These are phyloP conservation scores for Stephanodiscus triporus DNA, from an alignment of 108 stramenopile genomes.

Conservation along the genomic window DNA sequence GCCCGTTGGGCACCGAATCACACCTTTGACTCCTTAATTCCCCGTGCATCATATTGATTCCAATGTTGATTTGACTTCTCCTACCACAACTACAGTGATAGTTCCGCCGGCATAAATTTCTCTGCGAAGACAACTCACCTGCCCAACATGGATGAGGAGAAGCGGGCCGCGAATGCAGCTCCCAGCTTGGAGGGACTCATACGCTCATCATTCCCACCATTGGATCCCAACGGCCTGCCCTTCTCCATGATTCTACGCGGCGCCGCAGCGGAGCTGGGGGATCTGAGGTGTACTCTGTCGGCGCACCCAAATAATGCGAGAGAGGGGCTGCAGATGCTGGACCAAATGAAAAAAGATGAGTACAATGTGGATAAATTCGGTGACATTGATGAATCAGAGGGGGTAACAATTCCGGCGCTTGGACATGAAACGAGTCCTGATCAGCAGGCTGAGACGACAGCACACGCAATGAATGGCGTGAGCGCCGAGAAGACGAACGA, in stretches of 20 bases:
- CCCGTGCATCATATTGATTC: too few relatives aligned
- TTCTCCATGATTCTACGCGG: conserved; percentile 47
- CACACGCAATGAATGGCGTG: not conserved
- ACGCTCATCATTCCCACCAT: conserved; percentile 41
- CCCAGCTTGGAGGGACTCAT: conserved; percentile 6
- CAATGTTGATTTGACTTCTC: not conserved
- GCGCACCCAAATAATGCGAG: conserved; percentile 15
- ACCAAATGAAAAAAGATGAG: not conserved
- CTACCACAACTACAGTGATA: too few relatives aligned
- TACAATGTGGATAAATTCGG: conserved; percentile 12
- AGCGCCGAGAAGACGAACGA: not conserved
- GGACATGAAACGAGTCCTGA: not conserved
- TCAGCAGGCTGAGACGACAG: not conserved
- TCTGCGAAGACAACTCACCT: not conserved
- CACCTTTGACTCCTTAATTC: too few relatives aligned
- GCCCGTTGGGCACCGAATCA: too few relatives aligned
- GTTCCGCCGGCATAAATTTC: not conserved
- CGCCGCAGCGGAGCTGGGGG: conserved; percentile 34
- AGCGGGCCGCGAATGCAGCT: conserved; percentile 4
- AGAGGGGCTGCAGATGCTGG: conserved; percentile 6
- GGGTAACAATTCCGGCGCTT: not conserved
- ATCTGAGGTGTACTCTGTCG: conserved; percentile 24
- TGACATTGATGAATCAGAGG: conserved; percentile 10
- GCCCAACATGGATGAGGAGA: conserved; percentile 13
- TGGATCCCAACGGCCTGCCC: conserved; percentile 48